Percentiles rank a stretch among this genome's conserved stretches.
These are phyloP conservation scores for Ganoderma leucocontextum DNA, from an alignment of 1,284 basidiomycete species.

Conservation along the genomic window DNA sequence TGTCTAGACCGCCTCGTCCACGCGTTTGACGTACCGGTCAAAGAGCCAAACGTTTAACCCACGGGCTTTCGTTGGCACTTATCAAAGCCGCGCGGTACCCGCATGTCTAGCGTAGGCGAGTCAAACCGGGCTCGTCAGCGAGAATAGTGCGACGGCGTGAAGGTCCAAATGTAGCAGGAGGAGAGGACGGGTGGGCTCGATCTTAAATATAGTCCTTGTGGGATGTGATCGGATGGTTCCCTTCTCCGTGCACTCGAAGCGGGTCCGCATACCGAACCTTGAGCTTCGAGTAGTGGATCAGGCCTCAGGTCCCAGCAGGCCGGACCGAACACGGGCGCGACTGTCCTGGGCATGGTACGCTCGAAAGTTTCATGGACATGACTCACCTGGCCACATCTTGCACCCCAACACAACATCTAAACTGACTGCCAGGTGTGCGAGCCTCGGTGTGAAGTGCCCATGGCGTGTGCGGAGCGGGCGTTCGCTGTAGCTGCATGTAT, in stretches of 20 bases:
- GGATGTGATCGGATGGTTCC: background rate
- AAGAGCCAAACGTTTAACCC: conserved; percentile 3
- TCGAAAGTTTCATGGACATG: no score
- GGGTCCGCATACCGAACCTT: background rate
- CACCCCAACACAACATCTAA: no score
- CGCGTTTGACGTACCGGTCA: background rate
- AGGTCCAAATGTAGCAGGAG: background rate
- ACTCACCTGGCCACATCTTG: no score
- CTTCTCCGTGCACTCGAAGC: background rate
- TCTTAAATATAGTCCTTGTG: background rate
- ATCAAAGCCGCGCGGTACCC: background rate
- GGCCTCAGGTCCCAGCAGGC: background rate
- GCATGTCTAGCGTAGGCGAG: background rate
- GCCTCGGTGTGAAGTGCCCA: no score
- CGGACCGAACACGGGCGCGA: background rate
- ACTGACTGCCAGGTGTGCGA: no score
- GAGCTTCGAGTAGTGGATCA: background rate
- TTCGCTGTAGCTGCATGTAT: no score
- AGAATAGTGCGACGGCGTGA: background rate
- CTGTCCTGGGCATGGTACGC: background rate
- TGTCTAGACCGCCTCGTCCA: conserved; percentile 1
- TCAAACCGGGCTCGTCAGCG: background rate
- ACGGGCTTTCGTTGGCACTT: background rate
- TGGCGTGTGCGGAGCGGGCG: no score
- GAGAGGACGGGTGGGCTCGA: background rate